These are phyloP conservation scores for Fusarium gaditjirri DNA, from an alignment of 2,329 filamentous ascomycete genomes.

Conservation along the genomic window DNA sequence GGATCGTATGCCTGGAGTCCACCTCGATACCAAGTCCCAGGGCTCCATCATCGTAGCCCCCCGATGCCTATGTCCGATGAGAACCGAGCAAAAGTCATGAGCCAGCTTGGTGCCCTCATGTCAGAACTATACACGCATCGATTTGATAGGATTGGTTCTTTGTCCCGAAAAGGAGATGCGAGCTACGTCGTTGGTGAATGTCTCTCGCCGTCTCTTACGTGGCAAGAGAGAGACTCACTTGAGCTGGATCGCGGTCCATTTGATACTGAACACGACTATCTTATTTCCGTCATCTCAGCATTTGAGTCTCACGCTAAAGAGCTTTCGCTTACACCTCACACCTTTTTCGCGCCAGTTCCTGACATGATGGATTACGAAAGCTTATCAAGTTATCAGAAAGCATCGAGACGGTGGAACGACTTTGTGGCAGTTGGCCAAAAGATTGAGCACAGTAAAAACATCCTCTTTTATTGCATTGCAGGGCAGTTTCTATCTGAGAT, in stretches of 20 bases:
- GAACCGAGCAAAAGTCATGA: background rate
- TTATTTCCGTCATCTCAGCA: accelerated
- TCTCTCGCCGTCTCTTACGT: background rate
- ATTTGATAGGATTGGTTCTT: background rate
- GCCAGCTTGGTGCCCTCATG: background rate
- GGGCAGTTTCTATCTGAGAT: background rate
- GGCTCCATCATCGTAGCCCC: background rate
- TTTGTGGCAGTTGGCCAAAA: background rate
- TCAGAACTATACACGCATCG: background rate
- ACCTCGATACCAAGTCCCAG: accelerated
- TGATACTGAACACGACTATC: accelerated
- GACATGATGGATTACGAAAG: background rate
- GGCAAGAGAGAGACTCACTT: background rate
- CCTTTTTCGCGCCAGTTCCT: background rate
- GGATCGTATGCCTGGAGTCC: background rate
- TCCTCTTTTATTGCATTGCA: accelerated
- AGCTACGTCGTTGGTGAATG: background rate
- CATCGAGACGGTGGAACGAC: background rate
- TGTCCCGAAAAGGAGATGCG: background rate
- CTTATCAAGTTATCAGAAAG: background rate
- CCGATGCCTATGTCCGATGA: background rate
- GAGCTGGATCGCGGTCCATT: background rate
- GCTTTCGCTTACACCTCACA: accelerated
- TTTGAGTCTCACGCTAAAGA: background rate
- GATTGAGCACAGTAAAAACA: background rate